Base-by-base conservation (phyloP, 805 yeast genomes). In the Candida vaughaniae region DNA sequence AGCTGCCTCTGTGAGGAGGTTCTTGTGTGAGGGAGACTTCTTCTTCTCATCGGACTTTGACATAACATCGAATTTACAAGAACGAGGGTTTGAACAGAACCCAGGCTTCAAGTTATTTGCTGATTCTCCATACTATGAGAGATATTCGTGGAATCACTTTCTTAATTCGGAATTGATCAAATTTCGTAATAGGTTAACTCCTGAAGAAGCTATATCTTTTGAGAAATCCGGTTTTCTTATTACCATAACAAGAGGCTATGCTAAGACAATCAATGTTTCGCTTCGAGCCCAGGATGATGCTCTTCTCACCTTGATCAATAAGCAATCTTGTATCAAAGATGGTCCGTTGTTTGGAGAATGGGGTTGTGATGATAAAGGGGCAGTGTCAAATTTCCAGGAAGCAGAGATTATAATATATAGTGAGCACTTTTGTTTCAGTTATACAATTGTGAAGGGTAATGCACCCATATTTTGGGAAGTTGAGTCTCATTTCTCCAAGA, bases 1-100 rank as follows among this genome's bases (percentile, higher is more conserved):
- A 2, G 68, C 74, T 4, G 60, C 62, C 30, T 69, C 78, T 4
- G 71, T 75, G 4, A 55, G 64, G 29, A 65, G 67, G 34, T 66
- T 93, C 29, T 64, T 93, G 33, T 72, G 82, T 22, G 84, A 85
- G 53, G 97, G 98, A 3, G 86, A 95, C 1, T 93, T 93, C 55
- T 91, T 85, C 61, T 93, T 83, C 64, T 86, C 96, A 36, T 80
- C 87, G 2, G 90, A 89, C 60, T 93, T 89, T 58, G 99, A 93
- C 60, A 62, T 91, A 45, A 91, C 99, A 0, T 82, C 88, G 11
- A 70, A 82, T 8, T 64, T 93, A 43, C 98, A 91, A 61, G 71
- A 77, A 32, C 65, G 95, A 54, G 73, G 77, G 1, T 49, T 60
- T 11, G n/a, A 23, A 20, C 10, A 20, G 11, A 8, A 11, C 31